Base-by-base conservation (phyloP, 495 filamentous ascomycete species). In the Cercophora sp. region DNA sequence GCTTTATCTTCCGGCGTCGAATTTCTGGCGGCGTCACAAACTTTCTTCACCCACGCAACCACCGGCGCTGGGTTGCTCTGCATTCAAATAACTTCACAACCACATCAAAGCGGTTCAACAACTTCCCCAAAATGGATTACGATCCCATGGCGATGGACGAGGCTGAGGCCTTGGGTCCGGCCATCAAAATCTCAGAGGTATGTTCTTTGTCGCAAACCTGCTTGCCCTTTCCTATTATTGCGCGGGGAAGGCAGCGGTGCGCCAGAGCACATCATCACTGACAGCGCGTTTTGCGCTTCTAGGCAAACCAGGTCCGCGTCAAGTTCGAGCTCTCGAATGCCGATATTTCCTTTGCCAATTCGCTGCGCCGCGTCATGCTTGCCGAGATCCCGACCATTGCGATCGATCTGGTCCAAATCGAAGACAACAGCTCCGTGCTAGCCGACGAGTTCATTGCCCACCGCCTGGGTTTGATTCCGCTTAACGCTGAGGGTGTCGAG, bases 401-500 rank as follows among this genome's bases (percentile, higher is more conserved):
- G 41, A 91, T 96, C 71, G 92, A 97, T 64, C 79, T 96, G 2
- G 91, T 97, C 42, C 89, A 96, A 71, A 83, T 97, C 54, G 85
- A 93, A 67, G 81, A 75, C 54, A 97, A 98, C 77, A 96, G 89
- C 54, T 92, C 90, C 40, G 90, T 96, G 2, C 81, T 97, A 8
- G 85, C 93, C 32, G 93, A 98, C 69, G 93, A 98, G 67, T 95
- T 97, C 73, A 83, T 98, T 58, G 82, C 86, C 29, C 93, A 98
- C 72, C 87, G 93, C 20, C 80, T 98, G 4, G 93, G 93, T 25
- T 83, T 98, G 25, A 83, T 97, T 52, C 94, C 94, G 9, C 81
- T 98, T 8, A 85, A 85, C 69, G 85, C 88, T 39, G 85, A 86
- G 53, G 85, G 87, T 62, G 85, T 91, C 66, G 89, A 96, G 44